These are phyloP conservation scores for Crithidia mellificae DNA, from an alignment of 208 protist genomes.

Conservation along the genomic window DNA sequence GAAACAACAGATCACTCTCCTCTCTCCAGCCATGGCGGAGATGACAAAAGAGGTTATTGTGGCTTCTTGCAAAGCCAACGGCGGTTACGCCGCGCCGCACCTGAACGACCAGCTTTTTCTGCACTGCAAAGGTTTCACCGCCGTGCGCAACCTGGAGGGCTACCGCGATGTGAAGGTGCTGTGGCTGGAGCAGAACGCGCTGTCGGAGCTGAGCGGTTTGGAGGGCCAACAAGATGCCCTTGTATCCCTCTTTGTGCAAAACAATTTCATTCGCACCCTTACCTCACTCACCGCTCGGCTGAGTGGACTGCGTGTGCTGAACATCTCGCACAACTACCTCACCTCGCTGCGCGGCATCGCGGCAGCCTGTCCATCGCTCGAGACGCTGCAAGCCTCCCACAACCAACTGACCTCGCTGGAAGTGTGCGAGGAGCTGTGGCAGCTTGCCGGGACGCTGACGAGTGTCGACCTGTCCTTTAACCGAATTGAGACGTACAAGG, in stretches of 20 bases:
- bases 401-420: conserved; percentile 78
- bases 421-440: conserved; percentile 73
- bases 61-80: conserved; percentile 83
- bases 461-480: conserved; percentile 94
- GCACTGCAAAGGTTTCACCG: conserved; percentile 90
- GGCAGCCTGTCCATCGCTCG: conserved; percentile 50
- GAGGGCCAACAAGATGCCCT: conserved; percentile 60
- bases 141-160: conserved; percentile 85
- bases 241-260: conserved; percentile 92
- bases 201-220: conserved; percentile 82
- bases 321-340: conserved; percentile 77
- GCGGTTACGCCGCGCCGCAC: conserved; percentile 79
- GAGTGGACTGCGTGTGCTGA: conserved; percentile 81
- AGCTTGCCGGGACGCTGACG: conserved; percentile 65
- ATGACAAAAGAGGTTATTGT: conserved; percentile 85
- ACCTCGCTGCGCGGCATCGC: conserved; percentile 66
- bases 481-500: conserved; percentile 53
- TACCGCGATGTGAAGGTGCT: conserved; percentile 91
- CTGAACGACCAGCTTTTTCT: conserved; percentile 92
- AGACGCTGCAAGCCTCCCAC: conserved; percentile 72
- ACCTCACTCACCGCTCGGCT: conserved; percentile 42
- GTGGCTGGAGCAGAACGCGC: conserved; percentile 94
- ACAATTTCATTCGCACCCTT: conserved; percentile 90
- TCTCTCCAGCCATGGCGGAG: conserved; percentile 54
- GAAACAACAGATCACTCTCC: no score